These are phyloP conservation scores for Paxillus ammoniavirescens DNA, from an alignment of 768 basidiomycete genomes.

Conservation along the genomic window DNA sequence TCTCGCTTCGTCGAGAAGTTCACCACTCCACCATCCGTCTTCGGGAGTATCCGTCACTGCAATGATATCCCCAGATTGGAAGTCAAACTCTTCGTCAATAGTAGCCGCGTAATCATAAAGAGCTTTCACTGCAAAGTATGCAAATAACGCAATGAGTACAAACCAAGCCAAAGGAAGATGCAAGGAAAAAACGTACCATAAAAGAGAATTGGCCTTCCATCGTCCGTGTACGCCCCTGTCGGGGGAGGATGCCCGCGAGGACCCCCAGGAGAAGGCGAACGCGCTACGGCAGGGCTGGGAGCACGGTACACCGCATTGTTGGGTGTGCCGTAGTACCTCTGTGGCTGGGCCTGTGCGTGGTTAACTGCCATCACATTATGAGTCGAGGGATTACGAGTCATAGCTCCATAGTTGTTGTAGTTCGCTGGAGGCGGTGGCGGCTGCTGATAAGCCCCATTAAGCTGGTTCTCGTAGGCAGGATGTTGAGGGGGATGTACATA, in stretches of 20 bases:
- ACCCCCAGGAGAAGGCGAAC: constrained; percentile 51
- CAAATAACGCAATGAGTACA: constrained; percentile 1
- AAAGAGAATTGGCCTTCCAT: constrained; percentile 80
- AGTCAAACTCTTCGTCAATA: constrained; percentile 93
- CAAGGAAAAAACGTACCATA: constrained; percentile 60
- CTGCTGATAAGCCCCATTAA: constrained; percentile 15
- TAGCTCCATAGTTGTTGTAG: constrained; percentile 9
- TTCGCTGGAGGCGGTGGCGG: constrained; percentile 8
- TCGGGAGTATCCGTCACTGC: constrained; percentile 93
- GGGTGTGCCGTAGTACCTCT: constrained; percentile 23
- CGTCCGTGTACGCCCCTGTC: constrained; percentile 80
- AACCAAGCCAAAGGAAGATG: constrained; percentile 4
- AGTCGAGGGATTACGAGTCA: constrained; percentile 7
- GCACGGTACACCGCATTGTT: constrained; percentile 35
- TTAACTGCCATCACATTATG: constrained; percentile 13
- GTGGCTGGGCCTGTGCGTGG: constrained; percentile 35
- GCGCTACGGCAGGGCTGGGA: constrained; percentile 40
- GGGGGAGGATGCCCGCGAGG: constrained; percentile 42
- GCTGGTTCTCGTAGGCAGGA: constrained; percentile 18
- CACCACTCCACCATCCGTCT: constrained; percentile 98
- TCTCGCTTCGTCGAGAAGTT: constrained; percentile 73
- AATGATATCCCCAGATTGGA: constrained; percentile 93
- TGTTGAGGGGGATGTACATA: constrained; percentile 23
- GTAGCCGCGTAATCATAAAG: constrained; percentile 84
- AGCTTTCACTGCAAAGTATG: constrained; percentile 66